phyloP scores from a whole-genome alignment of 1,284 basidiomycete species.

The Tausonia pullulans region DNA sequence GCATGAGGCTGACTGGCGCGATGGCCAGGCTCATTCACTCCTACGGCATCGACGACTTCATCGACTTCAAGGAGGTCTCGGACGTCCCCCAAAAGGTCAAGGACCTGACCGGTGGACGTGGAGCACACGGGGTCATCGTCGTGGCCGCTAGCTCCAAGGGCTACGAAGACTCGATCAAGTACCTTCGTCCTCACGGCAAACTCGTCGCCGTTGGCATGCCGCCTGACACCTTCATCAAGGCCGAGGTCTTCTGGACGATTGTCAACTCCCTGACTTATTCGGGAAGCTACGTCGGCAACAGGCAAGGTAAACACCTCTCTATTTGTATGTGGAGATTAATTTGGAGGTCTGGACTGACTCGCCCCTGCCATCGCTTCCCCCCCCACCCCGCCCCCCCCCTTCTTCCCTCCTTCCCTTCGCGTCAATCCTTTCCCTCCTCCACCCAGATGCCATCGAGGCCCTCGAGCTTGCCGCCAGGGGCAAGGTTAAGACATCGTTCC shows the following conservation, averaged over 20 bases:
- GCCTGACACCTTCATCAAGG: constrained; percentile 46
- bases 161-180: constrained; percentile 54
- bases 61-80: constrained; percentile 54
- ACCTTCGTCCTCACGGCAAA: constrained; percentile 48
- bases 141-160: constrained; percentile 44
- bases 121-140: constrained; percentile 63
- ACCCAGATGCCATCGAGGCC: constrained; percentile 53
- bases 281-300: constrained; percentile 50
- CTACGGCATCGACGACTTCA: constrained; percentile 66
- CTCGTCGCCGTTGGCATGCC: constrained; percentile 69
- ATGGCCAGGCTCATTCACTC: constrained; percentile 41
- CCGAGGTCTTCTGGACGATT: constrained; percentile 65
- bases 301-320: neutral
- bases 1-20: no score
- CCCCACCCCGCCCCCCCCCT: neutral
- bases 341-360: constrained; percentile 31
- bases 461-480: constrained; percentile 57
- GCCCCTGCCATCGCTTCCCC: neutral
- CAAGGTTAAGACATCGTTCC: constrained; percentile 51
- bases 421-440: constrained; percentile 39
- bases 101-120: constrained; percentile 51
- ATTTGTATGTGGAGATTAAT: neutral
- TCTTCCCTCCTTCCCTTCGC: neutral
- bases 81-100: constrained; percentile 34
- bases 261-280: constrained; percentile 44